Base-by-base conservation (phyloP, 129 eudicot genomes). In the Flaveria linearis region DNA sequence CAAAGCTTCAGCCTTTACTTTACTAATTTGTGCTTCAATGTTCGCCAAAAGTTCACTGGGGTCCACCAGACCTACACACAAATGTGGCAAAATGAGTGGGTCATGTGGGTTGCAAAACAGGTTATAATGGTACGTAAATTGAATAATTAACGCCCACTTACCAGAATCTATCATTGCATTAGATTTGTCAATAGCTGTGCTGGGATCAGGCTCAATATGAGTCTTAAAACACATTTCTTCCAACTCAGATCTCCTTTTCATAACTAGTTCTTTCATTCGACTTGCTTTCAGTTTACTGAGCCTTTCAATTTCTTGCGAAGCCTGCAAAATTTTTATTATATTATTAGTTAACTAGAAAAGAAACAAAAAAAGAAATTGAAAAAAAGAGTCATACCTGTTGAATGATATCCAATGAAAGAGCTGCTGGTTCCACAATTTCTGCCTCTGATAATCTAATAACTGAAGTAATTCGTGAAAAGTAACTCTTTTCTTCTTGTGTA, bases 81-180 rank as follows among this genome's bases (percentile, higher is more conserved):
- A 7, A 63, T 2, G 16, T 17, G 28, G 30, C 15, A 66, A 66
- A 66, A 41, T 18, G 50, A 30, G 26, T 0, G 7, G 71, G 71
- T 66, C 50, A 66, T 23, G 1, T 12, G 16, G 4, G 16, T 17
- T n/a, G 71, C 2, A 26, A 17, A 39, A 39, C 51, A 12, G 28
- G 26, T 66, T 16, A 4, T 56, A 56, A 18, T 56, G 2, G 7
- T 36, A 36, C 4, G 36, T 30, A 30, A 30, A 18, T 56, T 0
- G 2, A 30, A 14, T 61, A 63, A 63, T 30, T 30, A 30, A 33
- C 6, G 25, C 51, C 73, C 51, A 11, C 83, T 45, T 78, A 89
- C 97, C 97, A 61, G 97, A 92, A 80, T 92, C 97, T 22, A 92
- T 89, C 96, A 92, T 81, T 28, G 97, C 97, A 71, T 70, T 87